These are phyloP conservation scores for Caryopteris hybrid DNA, from an alignment of 305 asterid species.

Conservation along the genomic window DNA sequence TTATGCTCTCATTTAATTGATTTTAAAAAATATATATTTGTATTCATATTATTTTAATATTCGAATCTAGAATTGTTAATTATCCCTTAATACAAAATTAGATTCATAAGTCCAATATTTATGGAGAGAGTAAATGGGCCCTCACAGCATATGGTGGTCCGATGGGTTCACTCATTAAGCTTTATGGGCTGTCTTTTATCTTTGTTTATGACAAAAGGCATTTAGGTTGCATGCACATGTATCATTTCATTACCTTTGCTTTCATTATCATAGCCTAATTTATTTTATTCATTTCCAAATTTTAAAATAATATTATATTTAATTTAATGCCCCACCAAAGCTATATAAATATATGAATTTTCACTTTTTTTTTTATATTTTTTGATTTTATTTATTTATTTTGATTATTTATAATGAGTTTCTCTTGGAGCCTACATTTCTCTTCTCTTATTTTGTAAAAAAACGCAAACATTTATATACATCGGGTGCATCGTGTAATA, in stretches of 20 bases:
- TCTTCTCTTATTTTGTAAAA: too few relatives aligned
- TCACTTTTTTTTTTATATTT: not conserved
- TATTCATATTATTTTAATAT: too few relatives aligned
- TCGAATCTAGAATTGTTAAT: too few relatives aligned
- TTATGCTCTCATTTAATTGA: too few relatives aligned
- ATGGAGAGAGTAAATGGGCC: too few relatives aligned
- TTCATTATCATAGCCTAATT: constrained; percentile 9
- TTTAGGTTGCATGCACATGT: constrained; percentile 16
- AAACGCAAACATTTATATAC: too few relatives aligned
- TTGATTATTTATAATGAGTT: constrained; percentile 8
- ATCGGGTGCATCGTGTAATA: too few relatives aligned
- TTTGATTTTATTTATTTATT: not conserved
- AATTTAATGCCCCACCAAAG: not conserved
- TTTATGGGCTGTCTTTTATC: constrained; percentile 11
- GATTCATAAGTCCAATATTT: too few relatives aligned
- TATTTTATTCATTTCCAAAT: not conserved
- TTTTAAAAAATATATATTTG: too few relatives aligned
- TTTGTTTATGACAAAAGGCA: not conserved
- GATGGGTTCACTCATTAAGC: constrained; percentile 22
- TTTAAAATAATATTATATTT: constrained; percentile 9
- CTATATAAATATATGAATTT: too few relatives aligned
- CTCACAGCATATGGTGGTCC: constrained; percentile 16
- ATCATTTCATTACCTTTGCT: constrained; percentile 9
- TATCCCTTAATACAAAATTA: too few relatives aligned
- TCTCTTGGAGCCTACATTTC: constrained; percentile 10